A percentile compares a stretch with the other conserved stretches of the same genome.
Conservation (phyloP, 2,329 filamentous ascomycete genomes). For the Shiraia sp. region DNA sequence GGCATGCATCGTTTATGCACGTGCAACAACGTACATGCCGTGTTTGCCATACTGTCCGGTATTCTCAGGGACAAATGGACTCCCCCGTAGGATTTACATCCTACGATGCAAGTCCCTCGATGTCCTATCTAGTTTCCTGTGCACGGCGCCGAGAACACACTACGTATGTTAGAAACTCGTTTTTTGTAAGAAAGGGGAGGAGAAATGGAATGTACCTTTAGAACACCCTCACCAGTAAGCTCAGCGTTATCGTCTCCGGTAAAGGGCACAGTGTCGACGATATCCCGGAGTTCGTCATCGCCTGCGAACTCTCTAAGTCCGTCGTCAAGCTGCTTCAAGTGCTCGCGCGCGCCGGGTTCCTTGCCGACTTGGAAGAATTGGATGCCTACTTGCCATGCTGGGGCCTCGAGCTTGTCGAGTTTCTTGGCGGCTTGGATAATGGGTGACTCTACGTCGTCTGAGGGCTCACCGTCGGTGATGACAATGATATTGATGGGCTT, state of each 20-base stretch:
- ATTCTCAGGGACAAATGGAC: no score
- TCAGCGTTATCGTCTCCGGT: slow-evolving; percentile 54
- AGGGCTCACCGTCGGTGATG: slow-evolving; percentile 84
- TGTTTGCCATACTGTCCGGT: no score
- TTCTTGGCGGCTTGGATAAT: slow-evolving; percentile 70
- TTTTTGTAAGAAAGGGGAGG: not conserved
- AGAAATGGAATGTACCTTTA: slow-evolving; percentile 61
- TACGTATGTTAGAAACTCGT: not conserved
- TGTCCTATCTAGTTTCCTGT: slow-evolving; percentile 63
- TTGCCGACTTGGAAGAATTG: slow-evolving; percentile 95
- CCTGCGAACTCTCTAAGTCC: slow-evolving; percentile 59
- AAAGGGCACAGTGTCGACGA: slow-evolving; percentile 89
- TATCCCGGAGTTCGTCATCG: slow-evolving; percentile 70
- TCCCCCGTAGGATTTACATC: not conserved
- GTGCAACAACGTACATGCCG: no score
- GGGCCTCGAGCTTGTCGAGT: slow-evolving; percentile 71
- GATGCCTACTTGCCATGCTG: slow-evolving; percentile 82
- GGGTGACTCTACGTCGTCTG: slow-evolving; percentile 72
- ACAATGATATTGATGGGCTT: slow-evolving; percentile 91
- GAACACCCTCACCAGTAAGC: slow-evolving; percentile 70
- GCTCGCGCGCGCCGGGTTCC: slow-evolving; percentile 65
- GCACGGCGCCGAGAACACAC: slow-evolving; percentile 73
- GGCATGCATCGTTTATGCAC: no score
- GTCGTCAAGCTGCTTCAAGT: slow-evolving; percentile 77
- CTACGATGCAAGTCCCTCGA: slow-evolving; percentile 40